phyloP scores from a whole-genome alignment of 768 basidiomycete genomes.

The Phlebiopsis flavidoalba region DNA sequence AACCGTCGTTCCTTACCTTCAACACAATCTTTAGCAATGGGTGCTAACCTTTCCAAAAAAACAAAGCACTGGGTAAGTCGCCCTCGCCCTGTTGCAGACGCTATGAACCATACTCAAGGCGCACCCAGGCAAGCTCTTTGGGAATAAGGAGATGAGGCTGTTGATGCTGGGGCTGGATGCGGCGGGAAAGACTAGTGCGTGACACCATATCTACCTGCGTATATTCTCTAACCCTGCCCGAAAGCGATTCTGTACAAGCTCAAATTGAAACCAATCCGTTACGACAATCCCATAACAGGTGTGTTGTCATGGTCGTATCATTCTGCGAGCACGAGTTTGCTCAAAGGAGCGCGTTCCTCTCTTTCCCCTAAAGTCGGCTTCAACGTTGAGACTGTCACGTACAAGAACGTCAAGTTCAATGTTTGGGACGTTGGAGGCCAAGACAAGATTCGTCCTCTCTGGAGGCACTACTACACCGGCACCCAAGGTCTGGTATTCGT shows the following conservation, averaged over 20 bases:
- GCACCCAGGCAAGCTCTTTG: constrained; percentile 79
- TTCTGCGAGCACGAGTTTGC: constrained; percentile 4
- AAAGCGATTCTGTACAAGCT: constrained; percentile 99
- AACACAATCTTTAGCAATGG: constrained; percentile 50
- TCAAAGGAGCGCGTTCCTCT: background rate
- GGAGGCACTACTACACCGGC: constrained; percentile 99
- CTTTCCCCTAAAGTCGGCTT: constrained; percentile 68
- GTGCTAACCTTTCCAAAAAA: constrained; percentile 85
- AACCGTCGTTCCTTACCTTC: constrained; percentile 61
- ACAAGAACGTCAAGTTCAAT: constrained; percentile 96
- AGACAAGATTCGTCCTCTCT: constrained; percentile 97
- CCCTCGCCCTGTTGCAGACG: background rate
- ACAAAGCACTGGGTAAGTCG: constrained; percentile 66
- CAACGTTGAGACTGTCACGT: constrained; percentile 98
- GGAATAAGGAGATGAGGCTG: constrained; percentile 98
- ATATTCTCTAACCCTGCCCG: background rate
- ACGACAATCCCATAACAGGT: constrained; percentile 98
- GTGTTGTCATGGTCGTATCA: constrained; percentile 19
- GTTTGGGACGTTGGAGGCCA: constrained; percentile 99
- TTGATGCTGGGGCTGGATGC: constrained; percentile 97
- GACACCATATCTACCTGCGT: background rate
- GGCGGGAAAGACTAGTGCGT: constrained; percentile 96
- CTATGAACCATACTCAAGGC: constrained; percentile 2
- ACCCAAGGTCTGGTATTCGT: constrained; percentile 98
- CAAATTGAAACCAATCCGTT: constrained; percentile 96